These are phyloP conservation scores for Alisma plantagoaquatica DNA, from an alignment of 106 monocot species.

Conservation along the genomic window DNA sequence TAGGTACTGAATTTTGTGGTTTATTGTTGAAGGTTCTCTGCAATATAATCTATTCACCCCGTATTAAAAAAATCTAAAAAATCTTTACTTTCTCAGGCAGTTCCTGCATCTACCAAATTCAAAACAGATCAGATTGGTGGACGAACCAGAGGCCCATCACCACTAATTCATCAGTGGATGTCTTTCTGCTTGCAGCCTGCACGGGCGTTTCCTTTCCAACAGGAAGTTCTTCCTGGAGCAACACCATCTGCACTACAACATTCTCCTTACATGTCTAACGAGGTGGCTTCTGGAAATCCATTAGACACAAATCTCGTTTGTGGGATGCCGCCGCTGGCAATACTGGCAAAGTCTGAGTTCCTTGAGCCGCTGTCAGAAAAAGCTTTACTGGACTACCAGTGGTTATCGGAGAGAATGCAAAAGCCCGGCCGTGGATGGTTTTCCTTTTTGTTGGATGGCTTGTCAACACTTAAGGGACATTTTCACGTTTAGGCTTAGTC, in stretches of 20 bases:
- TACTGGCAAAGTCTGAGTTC: slow-evolving; percentile 68
- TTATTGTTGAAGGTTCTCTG: too few relatives aligned
- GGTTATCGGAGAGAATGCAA: slow-evolving; percentile 45
- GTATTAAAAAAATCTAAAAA: too few relatives aligned
- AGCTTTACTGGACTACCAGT: slow-evolving; percentile 53
- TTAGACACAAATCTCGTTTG: slow-evolving; percentile 49
- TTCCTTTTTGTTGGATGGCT: too few relatives aligned
- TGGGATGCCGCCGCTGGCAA: slow-evolving; percentile 57
- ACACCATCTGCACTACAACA: slow-evolving; percentile 40
- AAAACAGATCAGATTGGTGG: slow-evolving; percentile 48
- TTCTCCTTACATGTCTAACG: slow-evolving; percentile 4
- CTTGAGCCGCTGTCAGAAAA: slow-evolving; percentile 62
- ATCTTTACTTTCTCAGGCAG: slow-evolving; percentile 35
- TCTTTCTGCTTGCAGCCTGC: slow-evolving; percentile 81
- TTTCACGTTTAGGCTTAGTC: too few relatives aligned
- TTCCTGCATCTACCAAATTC: slow-evolving; percentile 71
- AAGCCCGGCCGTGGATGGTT: too few relatives aligned
- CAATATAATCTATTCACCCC: too few relatives aligned
- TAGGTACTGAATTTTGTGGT: not conserved
- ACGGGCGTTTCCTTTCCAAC: slow-evolving; percentile 53
- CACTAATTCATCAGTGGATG: slow-evolving; percentile 83
- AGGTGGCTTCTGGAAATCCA: slow-evolving; percentile 20
- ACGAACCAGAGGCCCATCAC: slow-evolving; percentile 74
- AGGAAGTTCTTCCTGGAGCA: slow-evolving; percentile 66
- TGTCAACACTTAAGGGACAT: too few relatives aligned